Evolutionary conservation across 2,329 filamentous ascomycete species (phyloP).

Genomic region (Arthrobotrys pseudoclavata): DNA sequence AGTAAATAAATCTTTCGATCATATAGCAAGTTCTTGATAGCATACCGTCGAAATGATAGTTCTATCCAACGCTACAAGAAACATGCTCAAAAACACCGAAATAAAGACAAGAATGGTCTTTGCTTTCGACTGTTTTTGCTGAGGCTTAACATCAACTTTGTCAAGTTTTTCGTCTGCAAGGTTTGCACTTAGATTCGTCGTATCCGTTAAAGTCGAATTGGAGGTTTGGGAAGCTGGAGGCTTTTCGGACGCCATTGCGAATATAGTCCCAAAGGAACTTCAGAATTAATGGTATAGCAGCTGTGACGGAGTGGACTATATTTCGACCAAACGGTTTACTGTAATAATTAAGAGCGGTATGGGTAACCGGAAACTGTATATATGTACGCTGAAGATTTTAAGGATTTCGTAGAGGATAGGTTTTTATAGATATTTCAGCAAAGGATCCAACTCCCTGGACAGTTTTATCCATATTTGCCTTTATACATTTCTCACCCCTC

Average conservation of each 20-base stretch:
- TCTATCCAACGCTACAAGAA: conserved; percentile 72
- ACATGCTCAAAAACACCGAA: conserved; percentile 72
- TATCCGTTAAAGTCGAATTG: background rate
- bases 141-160: background rate
- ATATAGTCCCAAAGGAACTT: background rate
- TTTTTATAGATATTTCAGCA: background rate
- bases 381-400: no score
- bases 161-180: background rate
- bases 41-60: conserved; percentile 70
- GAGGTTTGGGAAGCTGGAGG: background rate
- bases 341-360: no score
- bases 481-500: background rate
- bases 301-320: no score
- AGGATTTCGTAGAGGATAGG: background rate
- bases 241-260: conserved; percentile 7
- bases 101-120: conserved; percentile 67
- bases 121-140: background rate
- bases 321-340: no score
- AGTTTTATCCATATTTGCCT: background rate
- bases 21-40: background rate
- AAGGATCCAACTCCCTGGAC: background rate
- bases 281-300: background rate
- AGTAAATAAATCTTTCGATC: background rate
- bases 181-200: background rate
- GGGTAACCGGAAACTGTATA: no score